A percentile compares a stretch with the other conserved stretches of the same genome.
These are phyloP conservation scores for Leccinum boreale DNA, from an alignment of 768 basidiomycete species.

Conservation along the genomic window DNA sequence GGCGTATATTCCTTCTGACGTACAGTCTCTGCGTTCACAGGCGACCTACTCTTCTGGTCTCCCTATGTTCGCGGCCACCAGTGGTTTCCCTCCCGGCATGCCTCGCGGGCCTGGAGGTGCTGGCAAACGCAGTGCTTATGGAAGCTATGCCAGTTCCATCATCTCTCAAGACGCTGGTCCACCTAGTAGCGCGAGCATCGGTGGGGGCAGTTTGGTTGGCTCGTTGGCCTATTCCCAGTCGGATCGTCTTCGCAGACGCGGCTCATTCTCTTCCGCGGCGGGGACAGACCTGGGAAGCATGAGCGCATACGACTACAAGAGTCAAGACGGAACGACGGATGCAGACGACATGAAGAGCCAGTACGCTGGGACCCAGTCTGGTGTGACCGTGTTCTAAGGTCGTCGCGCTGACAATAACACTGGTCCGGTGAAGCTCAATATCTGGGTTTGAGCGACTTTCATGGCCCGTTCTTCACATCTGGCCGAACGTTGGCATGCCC, in stretches of 20 bases:
- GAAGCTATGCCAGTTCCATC: conserved; percentile 85
- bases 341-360: conserved; percentile 87
- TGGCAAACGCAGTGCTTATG: conserved; percentile 72
- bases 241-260: conserved; percentile 75
- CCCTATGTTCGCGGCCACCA: conserved; percentile 73
- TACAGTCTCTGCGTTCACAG: conserved; percentile 93
- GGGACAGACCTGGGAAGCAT: conserved; percentile 78
- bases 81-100: conserved; percentile 66
- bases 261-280: conserved; percentile 73
- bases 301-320: conserved; percentile 81
- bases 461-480: conserved; percentile 1
- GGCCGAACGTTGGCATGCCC: conserved; percentile 12
- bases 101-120: conserved; percentile 57
- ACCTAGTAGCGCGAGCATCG: conserved; percentile 55
- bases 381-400: conserved; percentile 77
- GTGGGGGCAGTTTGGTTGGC: conserved; percentile 45
- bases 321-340: conserved; percentile 79
- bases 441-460: conserved; percentile 10
- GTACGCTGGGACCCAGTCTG: conserved; percentile 81
- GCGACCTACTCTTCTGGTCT: conserved; percentile 93
- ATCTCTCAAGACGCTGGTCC: conserved; percentile 86
- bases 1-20: conserved; percentile 92
- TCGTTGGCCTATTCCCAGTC: conserved; percentile 86
- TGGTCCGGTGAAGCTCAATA: conserved; percentile 9
- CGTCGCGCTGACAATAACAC: conserved; percentile 1